Evolutionary conservation across 176 grass and related monocot genomes (phyloP), one percentile per base, ranked within the genome.

Genomic region (Lolium multiflorum): DNA sequence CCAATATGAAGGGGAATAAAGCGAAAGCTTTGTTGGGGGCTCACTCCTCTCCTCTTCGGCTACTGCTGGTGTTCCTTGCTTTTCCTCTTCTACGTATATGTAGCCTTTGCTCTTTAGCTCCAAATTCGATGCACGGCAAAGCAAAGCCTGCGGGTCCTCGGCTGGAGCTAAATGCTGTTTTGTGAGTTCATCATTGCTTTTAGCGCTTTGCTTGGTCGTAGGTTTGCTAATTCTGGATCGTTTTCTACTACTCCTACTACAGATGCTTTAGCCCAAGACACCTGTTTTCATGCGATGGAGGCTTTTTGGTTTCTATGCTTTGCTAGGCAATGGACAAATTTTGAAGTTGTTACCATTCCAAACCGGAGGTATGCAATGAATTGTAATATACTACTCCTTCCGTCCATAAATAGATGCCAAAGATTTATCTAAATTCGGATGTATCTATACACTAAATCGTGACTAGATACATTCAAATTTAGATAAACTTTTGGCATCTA

Each of bases 1-100:
- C 58, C 87, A 86, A 85, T 84, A 89, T 48, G 89, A 85, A 88
- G 88, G 83, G 83, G 91, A 93, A 95, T 93, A 95, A 91, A 95
- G 91, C 69, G 35, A 55, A 83, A 81, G 83, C 35, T 25, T 81
- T 31, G 73, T 10, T 74, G 90, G 83, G 87, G 22, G 47, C 65
- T n/a, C n/a, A n/a, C 31, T 35, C 31, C 31, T 35, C 31, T 5
- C 49, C 60, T 57, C 64, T 47, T 63, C 76, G 70, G 74, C 50
- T 61, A 60, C 66, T 60, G 26, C 73, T 31, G 72, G 18, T 64
- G 60, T 38, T 71, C 10, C 31, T 61, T 28, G 66, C 79, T 78
- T 79, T 80, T 59, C 50, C 0, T 41, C 0, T 49, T 77, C 24
- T 77, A 26, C 22, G 63, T 66, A 66, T 80, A 10, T 67, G 10